A percentile compares a stretch with the other conserved stretches of the same genome.
Conservation (phyloP, 2,329 filamentous ascomycete species). For the Seiridium unicorne region DNA sequence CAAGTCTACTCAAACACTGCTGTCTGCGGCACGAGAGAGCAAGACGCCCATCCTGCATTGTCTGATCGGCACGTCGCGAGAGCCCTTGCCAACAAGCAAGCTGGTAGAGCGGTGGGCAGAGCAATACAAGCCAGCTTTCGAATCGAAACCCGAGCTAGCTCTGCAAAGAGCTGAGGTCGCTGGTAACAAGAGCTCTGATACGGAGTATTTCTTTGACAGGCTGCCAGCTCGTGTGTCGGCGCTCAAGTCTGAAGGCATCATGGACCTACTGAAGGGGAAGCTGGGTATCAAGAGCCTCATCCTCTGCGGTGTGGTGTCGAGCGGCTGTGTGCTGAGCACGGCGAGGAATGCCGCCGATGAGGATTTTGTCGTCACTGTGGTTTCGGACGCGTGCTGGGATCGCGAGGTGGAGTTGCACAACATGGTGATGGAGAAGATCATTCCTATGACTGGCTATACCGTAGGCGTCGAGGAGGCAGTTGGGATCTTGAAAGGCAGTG, state of each 20-base stretch:
- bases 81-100: constrained; percentile 12
- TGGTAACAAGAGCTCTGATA: neutral
- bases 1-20: constrained; percentile 8
- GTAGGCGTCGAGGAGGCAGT: neutral
- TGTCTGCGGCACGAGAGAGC: constrained; percentile 11
- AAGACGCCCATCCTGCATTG: constrained; percentile 16
- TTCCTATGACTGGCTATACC: constrained; percentile 1
- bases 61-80: constrained; percentile 1
- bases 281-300: constrained; percentile 11
- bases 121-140: constrained; percentile 10
- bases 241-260: constrained; percentile 7
- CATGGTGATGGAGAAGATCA: neutral
- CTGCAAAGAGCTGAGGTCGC: constrained; percentile 9
- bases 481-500: neutral
- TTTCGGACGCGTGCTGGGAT: constrained; percentile 16
- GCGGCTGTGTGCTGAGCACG: constrained; percentile 15
- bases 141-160: constrained; percentile 8
- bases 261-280: constrained; percentile 10
- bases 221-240: constrained; percentile 9
- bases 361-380: constrained; percentile 15
- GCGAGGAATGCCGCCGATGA: constrained; percentile 11
- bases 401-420: neutral
- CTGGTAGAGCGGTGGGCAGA: constrained; percentile 8
- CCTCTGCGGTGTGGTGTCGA: constrained; percentile 11
- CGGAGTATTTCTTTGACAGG: constrained; percentile 8